Conservation (phyloP, 2,329 filamentous ascomycete species). For the Neobulgaria alba region DNA sequence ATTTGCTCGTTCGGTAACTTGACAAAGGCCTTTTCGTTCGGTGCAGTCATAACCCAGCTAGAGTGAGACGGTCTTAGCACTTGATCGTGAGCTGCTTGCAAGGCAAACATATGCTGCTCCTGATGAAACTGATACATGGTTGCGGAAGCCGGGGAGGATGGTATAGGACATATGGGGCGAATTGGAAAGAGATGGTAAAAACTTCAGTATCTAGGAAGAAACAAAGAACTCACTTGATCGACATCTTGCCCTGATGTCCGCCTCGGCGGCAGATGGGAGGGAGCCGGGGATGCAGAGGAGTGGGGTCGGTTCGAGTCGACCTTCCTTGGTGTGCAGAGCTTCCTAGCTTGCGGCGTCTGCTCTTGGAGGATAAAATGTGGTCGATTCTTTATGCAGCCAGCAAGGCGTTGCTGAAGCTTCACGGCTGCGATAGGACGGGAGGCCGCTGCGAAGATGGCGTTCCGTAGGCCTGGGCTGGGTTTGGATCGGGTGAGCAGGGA, state of each 20-base stretch:
- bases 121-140: constrained; percentile 27
- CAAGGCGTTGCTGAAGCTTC: background rate
- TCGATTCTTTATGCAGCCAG: background rate
- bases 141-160: constrained; percentile 4
- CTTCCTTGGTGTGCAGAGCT: background rate
- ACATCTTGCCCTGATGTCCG: constrained; percentile 34
- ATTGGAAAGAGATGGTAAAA: no score
- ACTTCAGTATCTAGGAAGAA: no score
- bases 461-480: background rate
- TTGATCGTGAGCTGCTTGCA: constrained; percentile 21
- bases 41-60: constrained; percentile 90
- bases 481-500: background rate
- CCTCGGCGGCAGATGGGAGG: constrained; percentile 12
- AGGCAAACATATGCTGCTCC: constrained; percentile 24
- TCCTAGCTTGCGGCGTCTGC: background rate
- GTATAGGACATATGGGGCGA: no score
- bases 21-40: constrained; percentile 62
- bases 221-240: constrained; percentile 40
- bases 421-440: background rate
- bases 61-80: constrained; percentile 23
- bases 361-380: background rate
- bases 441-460: background rate
- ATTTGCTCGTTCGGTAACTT: constrained; percentile 77
- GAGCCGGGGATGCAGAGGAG: constrained; percentile 13
- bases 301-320: constrained; percentile 13